Evolutionary conservation across 1,139 yeast genomes (phyloP).

Genomic region (Kodamaea arcana): DNA sequence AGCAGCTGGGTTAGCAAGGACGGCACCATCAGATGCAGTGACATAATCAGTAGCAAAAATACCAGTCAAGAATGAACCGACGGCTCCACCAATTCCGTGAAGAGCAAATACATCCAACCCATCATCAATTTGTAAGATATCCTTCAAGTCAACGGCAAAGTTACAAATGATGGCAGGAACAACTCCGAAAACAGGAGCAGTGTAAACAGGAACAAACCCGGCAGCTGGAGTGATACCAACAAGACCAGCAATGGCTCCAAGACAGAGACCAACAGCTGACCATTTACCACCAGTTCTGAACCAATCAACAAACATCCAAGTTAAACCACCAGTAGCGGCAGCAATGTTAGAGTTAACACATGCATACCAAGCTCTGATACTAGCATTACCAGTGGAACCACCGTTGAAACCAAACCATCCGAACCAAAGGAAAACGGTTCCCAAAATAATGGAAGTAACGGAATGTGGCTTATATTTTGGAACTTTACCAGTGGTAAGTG

Average conservation of each 20-base stretch:
- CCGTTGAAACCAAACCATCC: constrained; percentile 99
- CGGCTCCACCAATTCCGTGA: constrained; percentile 91
- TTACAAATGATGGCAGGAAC: constrained; percentile 77
- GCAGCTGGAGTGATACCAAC: constrained; percentile 98
- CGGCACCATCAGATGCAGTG: constrained; percentile 71
- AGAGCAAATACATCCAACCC: constrained; percentile 93
- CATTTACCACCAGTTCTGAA: constrained; percentile 86
- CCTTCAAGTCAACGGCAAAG: constrained; percentile 79
- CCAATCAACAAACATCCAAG: constrained; percentile 92
- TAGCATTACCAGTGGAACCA: constrained; percentile 90
- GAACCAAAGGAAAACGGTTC: constrained; percentile 92
- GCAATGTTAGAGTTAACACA: constrained; percentile 89
- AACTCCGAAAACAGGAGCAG: constrained; percentile 78
- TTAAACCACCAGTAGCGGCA: constrained; percentile 85
- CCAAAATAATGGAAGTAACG: constrained; percentile 84
- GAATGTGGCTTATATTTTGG: constrained; percentile 93
- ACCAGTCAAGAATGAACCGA: constrained; percentile 83
- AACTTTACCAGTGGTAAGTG: constrained; percentile 60
- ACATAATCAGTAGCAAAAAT: constrained; percentile 92
- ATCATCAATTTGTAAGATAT: constrained; percentile 74
- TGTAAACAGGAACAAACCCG: constrained; percentile 89
- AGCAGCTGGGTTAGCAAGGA: constrained; percentile 37
- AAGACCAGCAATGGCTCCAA: constrained; percentile 90
- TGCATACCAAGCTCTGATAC: constrained; percentile 92
- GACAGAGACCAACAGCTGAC: constrained; percentile 93